Percentiles rank a stretch among this genome's conserved stretches.
Evolutionary conservation across 257 asterid genomes (phyloP).

Genomic region (Nicotiana sylvestris): DNA sequence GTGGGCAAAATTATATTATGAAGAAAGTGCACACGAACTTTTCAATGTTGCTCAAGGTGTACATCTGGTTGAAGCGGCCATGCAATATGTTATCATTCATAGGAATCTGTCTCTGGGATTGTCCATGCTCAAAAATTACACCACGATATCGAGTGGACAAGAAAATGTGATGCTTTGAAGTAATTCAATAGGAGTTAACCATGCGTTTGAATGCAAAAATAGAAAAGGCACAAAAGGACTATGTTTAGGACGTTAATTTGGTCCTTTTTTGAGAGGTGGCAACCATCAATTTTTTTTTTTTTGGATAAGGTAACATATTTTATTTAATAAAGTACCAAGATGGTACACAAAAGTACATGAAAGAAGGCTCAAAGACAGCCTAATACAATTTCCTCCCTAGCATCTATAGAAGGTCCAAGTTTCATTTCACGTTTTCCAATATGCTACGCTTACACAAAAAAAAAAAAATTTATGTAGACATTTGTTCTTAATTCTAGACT

Average conservation of each 20-base stretch:
- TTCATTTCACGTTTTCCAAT: no score
- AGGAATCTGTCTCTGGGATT: neutral
- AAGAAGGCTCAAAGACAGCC: no score
- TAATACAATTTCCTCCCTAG: no score
- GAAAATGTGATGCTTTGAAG: neutral
- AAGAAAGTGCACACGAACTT: neutral
- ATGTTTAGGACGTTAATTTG: neutral
- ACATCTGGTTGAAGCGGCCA: neutral
- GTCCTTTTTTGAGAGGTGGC: neutral
- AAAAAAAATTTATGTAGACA: no score
- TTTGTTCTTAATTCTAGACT: no score
- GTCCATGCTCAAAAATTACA: neutral
- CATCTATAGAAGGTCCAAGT: no score
- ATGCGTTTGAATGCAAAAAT: neutral
- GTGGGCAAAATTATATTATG: neutral
- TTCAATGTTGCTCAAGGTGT: neutral
- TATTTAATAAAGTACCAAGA: no score
- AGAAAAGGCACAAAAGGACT: neutral
- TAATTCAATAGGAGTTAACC: neutral
- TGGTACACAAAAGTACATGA: no score
- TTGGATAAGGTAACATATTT: no score
- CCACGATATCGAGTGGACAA: neutral
- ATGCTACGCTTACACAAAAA: no score
- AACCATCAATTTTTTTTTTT: neutral
- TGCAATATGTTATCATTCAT: neutral